Evolutionary conservation across 2,329 filamentous ascomycete species (phyloP), one percentile per base, ranked within the genome.

Genomic region (Plectosphaerella cucumerina): DNA sequence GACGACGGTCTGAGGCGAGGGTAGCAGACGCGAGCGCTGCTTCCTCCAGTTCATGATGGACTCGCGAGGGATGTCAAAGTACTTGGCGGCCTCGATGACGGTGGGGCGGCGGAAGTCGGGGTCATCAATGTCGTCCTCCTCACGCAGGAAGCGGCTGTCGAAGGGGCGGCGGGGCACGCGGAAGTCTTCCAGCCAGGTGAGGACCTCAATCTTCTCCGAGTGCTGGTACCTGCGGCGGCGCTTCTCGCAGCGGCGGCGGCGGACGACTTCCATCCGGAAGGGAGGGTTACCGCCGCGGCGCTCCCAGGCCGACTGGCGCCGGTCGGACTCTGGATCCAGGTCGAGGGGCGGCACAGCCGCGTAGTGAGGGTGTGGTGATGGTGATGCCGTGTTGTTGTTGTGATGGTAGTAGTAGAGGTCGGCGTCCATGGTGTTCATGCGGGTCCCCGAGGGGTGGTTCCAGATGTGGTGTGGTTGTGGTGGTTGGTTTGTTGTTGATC

Each of bases 11-110:
- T 17, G 15, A 9, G 35, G 17, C n/a, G 39, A 42, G 3, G 39
- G 39, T 17, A 42, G 39, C 39, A 42, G 39, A 18, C 39, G 39
- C 18, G 39, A 17, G 10, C 39, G 17, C 17, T 42, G 39, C 17
- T 42, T 42, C 39, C 39, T 18, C 39, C 39, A 42, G 39, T 42
- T 42, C 39, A 42, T 42, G 39, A 42, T 42, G 39, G 39, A 42
- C 39, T 42, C 39, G 17, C 39, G 15, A 2, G 39, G 39, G 17
- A 42, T 42, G 39, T 42, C 39, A 18, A 42, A 42, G n/a, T 20
- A 42, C 39, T 42, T 42, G 39, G 39, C 39, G 6, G 39, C 39
- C 39, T 42, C 39, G 39, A 42, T 42, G n/a, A 42, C 39, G n/a
- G 39, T 42, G 39, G 39, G 39, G 6, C 39, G 39, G 18, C 39